A percentile compares a stretch with the other conserved stretches of the same genome.
Evolutionary conservation across 2,329 filamentous ascomycete species (phyloP).

Genomic region (Emericellopsis cladophorae): DNA sequence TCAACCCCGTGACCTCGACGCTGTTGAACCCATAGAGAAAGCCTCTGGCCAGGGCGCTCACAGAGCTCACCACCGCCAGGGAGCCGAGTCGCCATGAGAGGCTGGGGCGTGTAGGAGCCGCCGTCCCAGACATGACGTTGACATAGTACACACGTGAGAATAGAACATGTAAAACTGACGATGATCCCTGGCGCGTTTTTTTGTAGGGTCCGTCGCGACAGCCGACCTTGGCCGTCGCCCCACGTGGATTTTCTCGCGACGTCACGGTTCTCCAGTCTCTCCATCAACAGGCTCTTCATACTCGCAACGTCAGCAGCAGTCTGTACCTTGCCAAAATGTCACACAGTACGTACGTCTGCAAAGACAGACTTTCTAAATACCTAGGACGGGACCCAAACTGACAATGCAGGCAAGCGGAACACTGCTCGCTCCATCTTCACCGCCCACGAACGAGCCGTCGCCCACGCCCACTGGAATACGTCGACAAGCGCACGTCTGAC

Average conservation of each 20-base stretch:
- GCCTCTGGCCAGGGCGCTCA: conserved; percentile 55
- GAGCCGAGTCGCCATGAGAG: conserved; percentile 63
- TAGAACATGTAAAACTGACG: neutral
- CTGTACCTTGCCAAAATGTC: conserved; percentile 21
- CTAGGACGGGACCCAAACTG: too few species aligned
- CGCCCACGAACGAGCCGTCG: conserved; percentile 72
- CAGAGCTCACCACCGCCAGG: conserved; percentile 60
- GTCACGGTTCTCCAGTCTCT: neutral
- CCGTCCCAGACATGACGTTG: conserved; percentile 8
- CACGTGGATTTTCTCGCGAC: neutral
- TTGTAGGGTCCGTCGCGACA: neutral
- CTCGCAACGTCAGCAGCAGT: neutral
- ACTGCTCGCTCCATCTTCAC: conserved; percentile 91
- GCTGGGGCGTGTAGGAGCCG: conserved; percentile 32
- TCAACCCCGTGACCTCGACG: conserved; percentile 65
- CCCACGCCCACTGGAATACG: conserved; percentile 71
- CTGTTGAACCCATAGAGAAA: conserved; percentile 68
- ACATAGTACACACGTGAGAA: neutral
- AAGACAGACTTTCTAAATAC: neutral
- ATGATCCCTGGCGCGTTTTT: conserved; percentile 1
- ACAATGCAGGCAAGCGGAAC: conserved; percentile 60
- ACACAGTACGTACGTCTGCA: conserved; percentile 26
- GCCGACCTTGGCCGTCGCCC: neutral
- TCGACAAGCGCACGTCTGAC: conserved; percentile 65
- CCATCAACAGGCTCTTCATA: too few species aligned